Evolutionary conservation across 2,329 filamentous ascomycete species (phyloP), one percentile per base, ranked within the genome.

Genomic region (Basipetospora chlamydospora): DNA sequence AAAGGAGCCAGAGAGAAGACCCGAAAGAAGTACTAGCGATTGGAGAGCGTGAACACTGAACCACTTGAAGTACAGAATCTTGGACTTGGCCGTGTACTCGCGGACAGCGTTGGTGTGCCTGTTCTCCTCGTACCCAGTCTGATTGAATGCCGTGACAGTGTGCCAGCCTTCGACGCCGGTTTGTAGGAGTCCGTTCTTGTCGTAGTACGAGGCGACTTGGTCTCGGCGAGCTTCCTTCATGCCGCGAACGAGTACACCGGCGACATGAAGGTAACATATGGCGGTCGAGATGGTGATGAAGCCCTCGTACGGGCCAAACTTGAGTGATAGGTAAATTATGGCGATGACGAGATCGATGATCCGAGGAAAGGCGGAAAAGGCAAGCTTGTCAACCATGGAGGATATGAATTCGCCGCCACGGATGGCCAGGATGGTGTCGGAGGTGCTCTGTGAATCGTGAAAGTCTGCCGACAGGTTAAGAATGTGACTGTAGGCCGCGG

Each of bases 11-110:
- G 77, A 78, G 11, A 81, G 63, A 28, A 85, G 69, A 39, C 81
- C 80, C 41, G 67, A 73, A 1, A 77, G 73, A n/a, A 83, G 63
- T 21, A 83, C 67, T 26, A 82, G 49, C 33, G 69, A 70, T 42
- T 74, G 69, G 33, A 70, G 64, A 2, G 67, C 69, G 34, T 40
- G 39, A n/a, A 41, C 40, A 9, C 41, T 39, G 36, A 43, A 44
- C 42, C 42, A 44, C 12, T 41, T 38, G 25, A 44, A 43, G 38
- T 55, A 58, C 10, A 63, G 52, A 8, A 49, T 48, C 42, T 60
- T 56, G 4, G 55, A 54, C 26, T 39, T 39, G 10, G 17, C 32
- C 4, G 26, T 34, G 21, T 35, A 25, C 6, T 30, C 13, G 5
- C 53, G 32, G 13, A 74, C 64, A 8, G 70, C 69, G 36, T 58